Percentiles rank a stretch among this genome's conserved stretches.
Conservation (phyloP, 192 early-diverging fungal genomes). For the Piromyces finnis region DNA sequence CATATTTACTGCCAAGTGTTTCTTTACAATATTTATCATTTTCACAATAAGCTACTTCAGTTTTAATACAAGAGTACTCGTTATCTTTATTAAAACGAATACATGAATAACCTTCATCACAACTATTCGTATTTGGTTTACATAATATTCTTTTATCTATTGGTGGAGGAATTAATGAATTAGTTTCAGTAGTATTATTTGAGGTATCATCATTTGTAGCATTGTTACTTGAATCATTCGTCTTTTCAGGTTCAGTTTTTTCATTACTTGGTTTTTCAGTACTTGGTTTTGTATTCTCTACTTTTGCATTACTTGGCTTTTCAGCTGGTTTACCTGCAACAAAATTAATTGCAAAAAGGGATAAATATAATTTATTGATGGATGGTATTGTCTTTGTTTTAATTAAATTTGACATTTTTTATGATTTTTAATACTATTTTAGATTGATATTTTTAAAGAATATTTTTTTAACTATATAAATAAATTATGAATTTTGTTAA, state of each 20-base stretch:
- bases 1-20: not conserved
- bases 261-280: not conserved
- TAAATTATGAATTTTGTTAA: too few species aligned
- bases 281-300: not conserved
- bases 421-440: too few species aligned
- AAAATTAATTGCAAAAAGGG: not conserved
- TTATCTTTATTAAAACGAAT: not conserved
- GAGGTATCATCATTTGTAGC: too few species aligned
- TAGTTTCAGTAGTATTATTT: too few species aligned
- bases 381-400: not conserved
- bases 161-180: too few species aligned
- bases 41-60: not conserved
- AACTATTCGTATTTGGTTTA: not conserved
- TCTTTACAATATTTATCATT: not conserved
- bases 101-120: not conserved
- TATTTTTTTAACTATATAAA: too few species aligned
- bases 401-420: not conserved
- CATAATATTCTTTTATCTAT: not conserved
- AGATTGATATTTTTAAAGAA: too few species aligned
- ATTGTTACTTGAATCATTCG: too few species aligned
- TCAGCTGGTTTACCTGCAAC: not conserved
- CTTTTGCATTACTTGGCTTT: not conserved
- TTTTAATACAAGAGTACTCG: not conserved
- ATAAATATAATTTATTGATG: not conserved
- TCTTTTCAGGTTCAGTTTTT: not conserved